phyloP scores from a whole-genome alignment of 352 stramenopile species.

The Phytophthora chlamydospora region DNA sequence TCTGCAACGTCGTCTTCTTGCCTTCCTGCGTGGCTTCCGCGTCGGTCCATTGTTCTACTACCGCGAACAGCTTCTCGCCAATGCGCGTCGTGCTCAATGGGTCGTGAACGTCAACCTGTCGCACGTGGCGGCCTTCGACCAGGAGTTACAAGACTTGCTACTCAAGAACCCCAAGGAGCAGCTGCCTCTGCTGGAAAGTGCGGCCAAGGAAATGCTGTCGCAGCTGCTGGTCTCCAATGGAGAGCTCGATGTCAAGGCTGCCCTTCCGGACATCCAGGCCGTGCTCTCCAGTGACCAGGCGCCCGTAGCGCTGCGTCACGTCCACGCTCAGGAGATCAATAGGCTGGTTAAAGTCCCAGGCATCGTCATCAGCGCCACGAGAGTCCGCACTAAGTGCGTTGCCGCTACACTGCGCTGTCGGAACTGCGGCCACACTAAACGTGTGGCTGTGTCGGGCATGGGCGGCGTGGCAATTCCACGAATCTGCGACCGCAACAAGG shows the following conservation, averaged over 20 bases:
- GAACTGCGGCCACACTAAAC: constrained; percentile 80
- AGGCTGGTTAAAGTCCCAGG: constrained; percentile 92
- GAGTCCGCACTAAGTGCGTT: constrained; percentile 94
- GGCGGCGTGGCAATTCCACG: constrained; percentile 85
- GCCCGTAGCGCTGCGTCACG: constrained; percentile 69
- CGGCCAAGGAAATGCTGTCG: constrained; percentile 78
- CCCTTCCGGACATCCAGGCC: constrained; percentile 79
- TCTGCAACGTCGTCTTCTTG: constrained; percentile 68
- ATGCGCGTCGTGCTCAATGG: constrained; percentile 76
- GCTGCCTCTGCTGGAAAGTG: constrained; percentile 84
- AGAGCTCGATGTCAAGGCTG: too few species aligned
- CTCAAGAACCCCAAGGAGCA: constrained; percentile 87
- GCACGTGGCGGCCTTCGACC: constrained; percentile 88
- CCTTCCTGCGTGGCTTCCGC: constrained; percentile 90
- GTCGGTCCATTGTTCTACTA: constrained; percentile 90
- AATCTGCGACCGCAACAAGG: constrained; percentile 78
- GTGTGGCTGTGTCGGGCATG: constrained; percentile 62
- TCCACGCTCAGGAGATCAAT: constrained; percentile 92
- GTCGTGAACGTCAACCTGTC: constrained; percentile 86
- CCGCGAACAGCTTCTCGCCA: constrained; percentile 88
- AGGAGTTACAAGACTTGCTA: constrained; percentile 85
- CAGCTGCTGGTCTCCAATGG: constrained; percentile 50
- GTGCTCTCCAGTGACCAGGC: constrained; percentile 85
- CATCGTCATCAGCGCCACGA: constrained; percentile 97
- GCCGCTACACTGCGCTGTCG: constrained; percentile 92